Evolutionary conservation across 2,329 filamentous ascomycete genomes (phyloP).

Genomic region (Lecanicillium sp.): DNA sequence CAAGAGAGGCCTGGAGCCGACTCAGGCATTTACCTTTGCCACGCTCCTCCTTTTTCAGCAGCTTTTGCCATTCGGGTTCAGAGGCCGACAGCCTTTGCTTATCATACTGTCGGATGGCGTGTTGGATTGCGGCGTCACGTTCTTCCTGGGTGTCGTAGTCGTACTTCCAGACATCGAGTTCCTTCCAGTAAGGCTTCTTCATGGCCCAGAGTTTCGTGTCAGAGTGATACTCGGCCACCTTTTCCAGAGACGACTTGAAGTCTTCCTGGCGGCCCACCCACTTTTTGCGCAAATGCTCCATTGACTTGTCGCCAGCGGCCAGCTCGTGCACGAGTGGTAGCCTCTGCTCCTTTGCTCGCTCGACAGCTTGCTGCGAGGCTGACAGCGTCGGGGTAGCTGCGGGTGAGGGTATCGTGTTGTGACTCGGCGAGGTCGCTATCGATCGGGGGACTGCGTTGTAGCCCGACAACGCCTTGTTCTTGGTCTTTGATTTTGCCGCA

Average conservation of each 20-base stretch:
- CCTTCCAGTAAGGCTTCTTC: conserved; percentile 54
- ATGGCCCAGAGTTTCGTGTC: conserved; percentile 48
- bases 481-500: conserved; percentile 34
- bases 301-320: conserved; percentile 46
- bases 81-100: conserved; percentile 49
- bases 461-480: conserved; percentile 37
- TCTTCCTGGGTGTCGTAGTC: conserved; percentile 48
- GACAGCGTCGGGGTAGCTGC: conserved; percentile 43
- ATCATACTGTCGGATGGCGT: conserved; percentile 55
- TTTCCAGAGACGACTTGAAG: conserved; percentile 48
- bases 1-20: conserved; percentile 54
- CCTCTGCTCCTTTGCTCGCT: conserved; percentile 48
- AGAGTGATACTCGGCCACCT: conserved; percentile 49
- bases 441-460: conserved; percentile 33
- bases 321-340: conserved; percentile 55
- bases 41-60: conserved; percentile 52
- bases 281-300: conserved; percentile 42
- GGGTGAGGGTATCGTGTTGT: conserved; percentile 50
- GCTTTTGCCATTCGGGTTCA: conserved; percentile 55
- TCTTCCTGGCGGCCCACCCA: conserved; percentile 50
- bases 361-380: conserved; percentile 45
- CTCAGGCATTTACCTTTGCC: conserved; percentile 55
- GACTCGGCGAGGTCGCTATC: conserved; percentile 49
- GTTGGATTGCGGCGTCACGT: conserved; percentile 55
- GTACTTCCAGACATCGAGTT: conserved; percentile 59